A percentile compares a stretch with the other conserved stretches of the same genome.
Evolutionary conservation across 129 eudicot genomes (phyloP).

Genomic region (Daucus carota): DH1_v3.0 NC_030384.2:29549501-29550000

Average conservation of each 20-base stretch:
- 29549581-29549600: background rate
- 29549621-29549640: background rate
- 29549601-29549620: background rate
- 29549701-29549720: background rate
- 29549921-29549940: constrained; percentile 31
- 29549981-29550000: constrained; percentile 58
- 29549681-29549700: background rate
- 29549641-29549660: background rate
- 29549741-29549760: background rate
- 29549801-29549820: background rate
- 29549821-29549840: background rate
- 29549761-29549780: background rate
- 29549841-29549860: background rate
- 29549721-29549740: background rate
- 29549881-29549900: constrained; percentile 72
- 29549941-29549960: constrained; percentile 64
- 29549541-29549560: background rate
- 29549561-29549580: background rate
- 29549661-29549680: background rate
- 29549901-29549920: constrained; percentile 72
- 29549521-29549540: background rate
- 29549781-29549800: background rate
- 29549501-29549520: background rate
- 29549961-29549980: constrained; percentile 83
- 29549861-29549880: background rate